phyloP scores from a whole-genome alignment of 768 basidiomycete genomes.

The Leccinum subgranulosum region DNA sequence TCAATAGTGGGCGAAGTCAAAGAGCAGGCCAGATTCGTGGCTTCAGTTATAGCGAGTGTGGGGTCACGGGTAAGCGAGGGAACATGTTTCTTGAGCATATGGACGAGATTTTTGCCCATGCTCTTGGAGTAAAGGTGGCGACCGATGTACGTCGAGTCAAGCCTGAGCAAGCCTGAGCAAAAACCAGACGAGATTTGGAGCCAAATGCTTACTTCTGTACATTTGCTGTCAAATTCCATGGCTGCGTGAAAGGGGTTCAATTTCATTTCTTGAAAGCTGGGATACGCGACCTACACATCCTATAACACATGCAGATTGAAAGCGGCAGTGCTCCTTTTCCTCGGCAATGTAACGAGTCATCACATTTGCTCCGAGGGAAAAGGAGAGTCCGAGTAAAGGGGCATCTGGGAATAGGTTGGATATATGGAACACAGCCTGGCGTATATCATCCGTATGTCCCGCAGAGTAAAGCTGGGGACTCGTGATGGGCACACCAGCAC shows the following conservation, averaged over 20 bases:
- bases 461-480: conserved; percentile 83
- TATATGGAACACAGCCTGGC: conserved; percentile 77
- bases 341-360: conserved; percentile 87
- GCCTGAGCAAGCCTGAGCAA: conserved; percentile 35
- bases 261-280: conserved; percentile 10
- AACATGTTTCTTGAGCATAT: conserved; percentile 51
- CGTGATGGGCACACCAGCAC: conserved; percentile 83
- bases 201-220: conserved; percentile 27
- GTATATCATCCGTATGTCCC: conserved; percentile 86
- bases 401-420: conserved; percentile 70
- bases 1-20: conserved; percentile 53
- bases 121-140: conserved; percentile 70
- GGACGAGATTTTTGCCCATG: conserved; percentile 73
- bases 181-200: conserved; percentile 8
- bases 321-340: conserved; percentile 62
- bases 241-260: conserved; percentile 31
- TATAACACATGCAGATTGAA: conserved; percentile 64
- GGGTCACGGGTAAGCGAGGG: conserved; percentile 47
- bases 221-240: conserved; percentile 47
- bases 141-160: conserved; percentile 53
- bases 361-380: conserved; percentile 92
- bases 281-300: conserved; percentile 58
- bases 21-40: conserved; percentile 41
- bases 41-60: conserved; percentile 48
- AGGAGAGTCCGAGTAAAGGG: conserved; percentile 82